Evolutionary conservation across 129 eudicot genomes (phyloP), one percentile per base, ranked within the genome.

Genomic region (Escallonia rubra): DNA sequence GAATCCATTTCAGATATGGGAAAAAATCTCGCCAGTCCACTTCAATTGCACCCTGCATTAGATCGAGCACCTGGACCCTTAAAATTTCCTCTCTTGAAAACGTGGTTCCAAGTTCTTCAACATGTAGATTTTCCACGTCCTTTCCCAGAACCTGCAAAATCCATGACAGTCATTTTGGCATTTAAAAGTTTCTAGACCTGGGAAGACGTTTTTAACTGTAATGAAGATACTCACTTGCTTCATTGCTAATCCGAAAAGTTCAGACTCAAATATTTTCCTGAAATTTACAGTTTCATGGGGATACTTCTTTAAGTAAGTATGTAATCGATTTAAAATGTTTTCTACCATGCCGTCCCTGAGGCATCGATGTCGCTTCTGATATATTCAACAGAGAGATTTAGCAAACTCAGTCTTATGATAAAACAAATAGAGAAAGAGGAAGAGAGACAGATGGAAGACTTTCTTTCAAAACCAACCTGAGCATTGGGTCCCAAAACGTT

Each of bases 11-110:
- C 2, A 86, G 79, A 66, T 83, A 83, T 2, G 93, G 93, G 76
- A 86, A 86, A 75, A 86, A 86, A 72, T 86, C 93, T 67, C 93
- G 75, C 93, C 93, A 86, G 67, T 86, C 93, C 44, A 86, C 93
- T 15, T 86, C 89, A 63, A 86, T 83, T 16, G 86, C 89, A 50
- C 89, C 93, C 76, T 77, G 75, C 89, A 86, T 69, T 14, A 81
- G 85, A 61, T 86, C 93, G 47, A 74, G 68, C 60, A 86, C 89
- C 52, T 83, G 49, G 11, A 84, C 79, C 2, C 72, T 64, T 66
- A 83, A 78, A 67, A 86, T 65, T 48, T 86, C 89, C 11, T 78
- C 76, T 65, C 84, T 77, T 12, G 84, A 67, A 74, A 86, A 64
- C n/a, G 84, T 83, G 48, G 39, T 54, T 56, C 76, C 82, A 48